phyloP scores from a whole-genome alignment of 2,329 filamentous ascomycete genomes.

The Ophiostoma populinum region DNA sequence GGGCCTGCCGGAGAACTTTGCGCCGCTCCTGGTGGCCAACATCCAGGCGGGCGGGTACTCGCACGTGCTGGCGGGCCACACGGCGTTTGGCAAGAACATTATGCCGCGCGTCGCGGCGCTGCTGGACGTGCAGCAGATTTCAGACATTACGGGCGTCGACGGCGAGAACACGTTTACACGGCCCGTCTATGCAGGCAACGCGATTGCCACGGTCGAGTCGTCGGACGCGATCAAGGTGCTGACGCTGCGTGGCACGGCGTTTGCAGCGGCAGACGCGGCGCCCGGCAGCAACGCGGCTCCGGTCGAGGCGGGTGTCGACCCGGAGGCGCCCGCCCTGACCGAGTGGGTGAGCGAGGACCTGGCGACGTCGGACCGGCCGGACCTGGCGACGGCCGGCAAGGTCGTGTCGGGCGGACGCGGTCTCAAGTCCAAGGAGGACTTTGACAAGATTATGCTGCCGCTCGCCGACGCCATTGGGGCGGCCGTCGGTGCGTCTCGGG shows the following conservation, averaged over 20 bases:
- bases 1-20: slow-evolving; percentile 87
- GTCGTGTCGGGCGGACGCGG: slow-evolving; percentile 91
- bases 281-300: slow-evolving; percentile 41
- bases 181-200: slow-evolving; percentile 95
- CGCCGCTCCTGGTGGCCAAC: slow-evolving; percentile 85
- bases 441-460: slow-evolving; percentile 81
- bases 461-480: slow-evolving; percentile 84
- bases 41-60: slow-evolving; percentile 92
- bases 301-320: slow-evolving; percentile 68
- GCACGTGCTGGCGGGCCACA: slow-evolving; percentile 79
- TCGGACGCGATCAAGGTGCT: slow-evolving; percentile 72
- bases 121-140: slow-evolving; percentile 82
- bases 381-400: slow-evolving; percentile 72
- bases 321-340: slow-evolving; percentile 53
- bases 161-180: slow-evolving; percentile 88
- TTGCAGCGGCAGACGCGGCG: slow-evolving; percentile 54
- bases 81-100: slow-evolving; percentile 90
- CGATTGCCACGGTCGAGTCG: slow-evolving; percentile 89
- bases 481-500: slow-evolving; percentile 88
- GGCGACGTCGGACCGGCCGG: slow-evolving; percentile 82
- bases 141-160: slow-evolving; percentile 76
- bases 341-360: slow-evolving; percentile 94
- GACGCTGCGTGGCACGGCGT: slow-evolving; percentile 85
- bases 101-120: slow-evolving; percentile 83
- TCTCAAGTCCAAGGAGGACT: slow-evolving; percentile 95